phyloP scores from a whole-genome alignment of 2,329 filamentous ascomycete genomes.

The Aspergillus brunneoviolaceus region DNA sequence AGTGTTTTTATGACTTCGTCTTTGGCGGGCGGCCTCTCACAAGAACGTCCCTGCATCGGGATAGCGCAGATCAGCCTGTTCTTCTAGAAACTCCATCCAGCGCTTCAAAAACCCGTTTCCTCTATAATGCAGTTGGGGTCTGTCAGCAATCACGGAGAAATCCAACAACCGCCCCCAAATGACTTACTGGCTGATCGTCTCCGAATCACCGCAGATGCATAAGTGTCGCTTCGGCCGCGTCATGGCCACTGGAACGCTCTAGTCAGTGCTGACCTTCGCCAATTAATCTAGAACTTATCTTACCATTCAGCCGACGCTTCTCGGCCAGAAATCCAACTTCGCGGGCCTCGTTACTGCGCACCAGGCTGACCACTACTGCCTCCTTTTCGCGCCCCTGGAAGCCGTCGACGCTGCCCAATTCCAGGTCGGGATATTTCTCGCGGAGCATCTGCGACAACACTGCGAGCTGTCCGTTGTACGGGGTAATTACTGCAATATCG shows the following conservation, averaged over 20 bases:
- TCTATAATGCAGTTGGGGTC: slow-evolving; percentile 47
- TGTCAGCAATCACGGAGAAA: background rate
- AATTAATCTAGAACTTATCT: slow-evolving; percentile 32
- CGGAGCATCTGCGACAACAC: slow-evolving; percentile 74
- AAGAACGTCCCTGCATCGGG: slow-evolving; percentile 58
- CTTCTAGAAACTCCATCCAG: slow-evolving; percentile 91
- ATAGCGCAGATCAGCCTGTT: slow-evolving; percentile 85
- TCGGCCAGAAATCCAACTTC: slow-evolving; percentile 94
- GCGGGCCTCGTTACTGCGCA: slow-evolving; percentile 80
- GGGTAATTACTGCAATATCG: slow-evolving; percentile 91
- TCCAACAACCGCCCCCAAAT: background rate
- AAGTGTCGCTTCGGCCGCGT: slow-evolving; percentile 88
- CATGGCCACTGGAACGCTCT: slow-evolving; percentile 73
- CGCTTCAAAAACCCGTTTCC: slow-evolving; percentile 80
- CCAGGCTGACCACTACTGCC: slow-evolving; percentile 88
- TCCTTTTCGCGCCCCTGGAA: slow-evolving; percentile 98
- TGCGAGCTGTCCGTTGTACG: slow-evolving; percentile 92
- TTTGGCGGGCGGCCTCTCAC: slow-evolving; percentile 5
- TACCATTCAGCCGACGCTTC: slow-evolving; percentile 88
- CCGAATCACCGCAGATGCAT: slow-evolving; percentile 88
- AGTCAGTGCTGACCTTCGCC: slow-evolving; percentile 1
- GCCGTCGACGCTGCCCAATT: slow-evolving; percentile 94
- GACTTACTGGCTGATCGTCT: slow-evolving; percentile 83
- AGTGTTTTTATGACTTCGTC: background rate
- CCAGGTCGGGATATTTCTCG: slow-evolving; percentile 77